Base-by-base conservation (phyloP, 2,329 filamentous ascomycete genomes). In the Trichoderma aggressivum region DNA sequence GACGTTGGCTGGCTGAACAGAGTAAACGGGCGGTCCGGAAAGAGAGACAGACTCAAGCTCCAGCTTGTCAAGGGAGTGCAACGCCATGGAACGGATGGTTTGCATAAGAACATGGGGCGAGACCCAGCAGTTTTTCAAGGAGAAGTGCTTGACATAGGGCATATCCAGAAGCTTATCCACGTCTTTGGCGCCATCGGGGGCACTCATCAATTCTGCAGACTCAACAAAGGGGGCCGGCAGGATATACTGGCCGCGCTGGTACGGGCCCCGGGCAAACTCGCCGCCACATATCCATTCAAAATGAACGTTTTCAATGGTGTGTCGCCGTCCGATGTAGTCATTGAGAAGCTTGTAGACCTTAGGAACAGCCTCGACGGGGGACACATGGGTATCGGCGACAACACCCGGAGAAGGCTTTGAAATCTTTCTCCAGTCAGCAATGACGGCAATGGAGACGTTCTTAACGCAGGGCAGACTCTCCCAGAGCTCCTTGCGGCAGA, bases 251-350 rank as follows among this genome's bases (percentile, higher is more conserved):
- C 91, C 91, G 30, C 91, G 86, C 39, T 89, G 88, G 74, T 85
- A 86, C 3, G 87, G 79, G 28, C 90, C 90, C 21, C 86, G 81
- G 3, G 88, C 89, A 74, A 90, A 86, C 79, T 93, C 91, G 32
- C 91, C 91, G 58, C 91, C 90, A 66, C 87, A 88, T 7, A 87
- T 82, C 87, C 89, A 93, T 71, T 92, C 91, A 70, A 92, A 85
- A 26, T 87, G 88, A 56, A 93, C 81, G 34, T 81, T 86, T 70
- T 84, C 86, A 74, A 93, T 87, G 34, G 84, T 86, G 26, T 78
- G 63, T 28, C 84, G 81, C 53, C 74, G 75, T 21, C 84, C 82
- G 47, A 91, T 83, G 71, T 86, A 84, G 8, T 83, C 76, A 30
- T 82, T 77, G 12, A 93, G 81, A 5, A 91, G 79, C 7, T 78